Percentiles rank a stretch among this genome's conserved stretches.
Evolutionary conservation across 352 stramenopile genomes (phyloP).

Genomic region (Phytophthora colocasiae): DNA sequence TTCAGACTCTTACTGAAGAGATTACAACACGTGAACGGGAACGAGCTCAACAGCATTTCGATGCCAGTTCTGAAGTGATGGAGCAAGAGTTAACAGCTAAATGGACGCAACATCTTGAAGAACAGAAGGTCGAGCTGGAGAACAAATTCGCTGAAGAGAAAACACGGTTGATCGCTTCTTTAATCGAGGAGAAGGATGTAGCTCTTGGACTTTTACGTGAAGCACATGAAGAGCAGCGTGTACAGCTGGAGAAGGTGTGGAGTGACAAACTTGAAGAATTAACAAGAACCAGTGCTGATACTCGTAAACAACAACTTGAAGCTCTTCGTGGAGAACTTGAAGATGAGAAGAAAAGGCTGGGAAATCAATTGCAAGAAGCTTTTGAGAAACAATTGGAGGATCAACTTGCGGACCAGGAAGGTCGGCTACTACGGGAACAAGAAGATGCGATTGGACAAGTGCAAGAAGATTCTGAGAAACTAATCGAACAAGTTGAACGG

Average conservation of each 20-base stretch:
- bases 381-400: slow-evolving; percentile 40
- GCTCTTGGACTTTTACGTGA: slow-evolving; percentile 22
- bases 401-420: slow-evolving; percentile 57
- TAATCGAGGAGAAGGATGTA: slow-evolving; percentile 19
- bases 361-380: slow-evolving; percentile 41
- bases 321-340: slow-evolving; percentile 25
- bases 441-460: slow-evolving; percentile 80
- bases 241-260: slow-evolving; percentile 38
- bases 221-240: slow-evolving; percentile 19
- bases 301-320: slow-evolving; percentile 23
- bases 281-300: neutral
- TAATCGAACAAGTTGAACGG: slow-evolving; percentile 80
- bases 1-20: slow-evolving; percentile 31
- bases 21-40: slow-evolving; percentile 37
- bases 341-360: slow-evolving; percentile 17
- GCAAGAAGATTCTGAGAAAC: slow-evolving; percentile 79
- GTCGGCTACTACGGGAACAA: slow-evolving; percentile 55
- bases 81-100: slow-evolving; percentile 31
- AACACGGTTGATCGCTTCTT: neutral
- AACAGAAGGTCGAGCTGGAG: slow-evolving; percentile 17
- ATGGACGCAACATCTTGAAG: slow-evolving; percentile 23
- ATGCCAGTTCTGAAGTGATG: slow-evolving; percentile 23
- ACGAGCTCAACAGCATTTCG: slow-evolving; percentile 29
- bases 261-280: slow-evolving; percentile 23
- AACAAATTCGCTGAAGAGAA: slow-evolving; percentile 23